A percentile compares a stretch with the other conserved stretches of the same genome.
These are phyloP conservation scores for Parastagonospora nodorum DNA, from an alignment of 2,329 filamentous ascomycete genomes.

Conservation along the genomic window DNA sequence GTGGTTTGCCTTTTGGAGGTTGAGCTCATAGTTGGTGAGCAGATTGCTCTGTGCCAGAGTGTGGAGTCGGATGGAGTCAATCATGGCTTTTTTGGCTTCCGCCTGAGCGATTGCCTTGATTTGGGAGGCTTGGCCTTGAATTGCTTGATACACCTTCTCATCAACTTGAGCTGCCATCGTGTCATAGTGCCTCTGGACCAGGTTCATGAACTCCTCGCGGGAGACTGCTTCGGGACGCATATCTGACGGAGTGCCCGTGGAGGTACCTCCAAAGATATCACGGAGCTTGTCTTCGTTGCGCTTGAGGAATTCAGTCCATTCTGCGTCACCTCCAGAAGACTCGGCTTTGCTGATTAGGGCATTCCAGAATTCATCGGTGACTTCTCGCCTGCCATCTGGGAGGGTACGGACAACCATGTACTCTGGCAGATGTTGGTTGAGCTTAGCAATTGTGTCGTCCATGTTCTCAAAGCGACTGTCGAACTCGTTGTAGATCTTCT, in stretches of 20 bases:
- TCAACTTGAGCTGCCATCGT: slow-evolving; percentile 27
- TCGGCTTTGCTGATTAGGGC: slow-evolving; percentile 63
- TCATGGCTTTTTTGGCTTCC: slow-evolving; percentile 38
- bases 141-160: slow-evolving; percentile 25
- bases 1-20: slow-evolving; percentile 67
- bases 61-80: slow-evolving; percentile 36
- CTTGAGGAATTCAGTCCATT: slow-evolving; percentile 60
- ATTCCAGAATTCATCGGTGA: slow-evolving; percentile 68
- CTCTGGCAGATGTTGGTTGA: slow-evolving; percentile 55
- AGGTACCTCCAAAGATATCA: slow-evolving; percentile 24
- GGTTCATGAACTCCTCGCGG: slow-evolving; percentile 55
- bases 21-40: slow-evolving; percentile 36
- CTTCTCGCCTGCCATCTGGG: slow-evolving; percentile 57
- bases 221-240: slow-evolving; percentile 42
- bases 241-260: slow-evolving; percentile 7
- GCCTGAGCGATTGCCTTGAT: slow-evolving; percentile 19
- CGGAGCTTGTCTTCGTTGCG: slow-evolving; percentile 53
- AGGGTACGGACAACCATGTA: slow-evolving; percentile 61
- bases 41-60: slow-evolving; percentile 40
- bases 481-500: slow-evolving; percentile 15
- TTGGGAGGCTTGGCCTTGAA: slow-evolving; percentile 21
- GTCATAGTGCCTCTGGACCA: slow-evolving; percentile 32
- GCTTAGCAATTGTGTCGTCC: slow-evolving; percentile 16
- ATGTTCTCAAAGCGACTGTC: slow-evolving; percentile 17
- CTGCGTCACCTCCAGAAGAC: slow-evolving; percentile 47